These are phyloP conservation scores for Nemania abortiva DNA, from an alignment of 2,329 filamentous ascomycete genomes.

Conservation along the genomic window DNA sequence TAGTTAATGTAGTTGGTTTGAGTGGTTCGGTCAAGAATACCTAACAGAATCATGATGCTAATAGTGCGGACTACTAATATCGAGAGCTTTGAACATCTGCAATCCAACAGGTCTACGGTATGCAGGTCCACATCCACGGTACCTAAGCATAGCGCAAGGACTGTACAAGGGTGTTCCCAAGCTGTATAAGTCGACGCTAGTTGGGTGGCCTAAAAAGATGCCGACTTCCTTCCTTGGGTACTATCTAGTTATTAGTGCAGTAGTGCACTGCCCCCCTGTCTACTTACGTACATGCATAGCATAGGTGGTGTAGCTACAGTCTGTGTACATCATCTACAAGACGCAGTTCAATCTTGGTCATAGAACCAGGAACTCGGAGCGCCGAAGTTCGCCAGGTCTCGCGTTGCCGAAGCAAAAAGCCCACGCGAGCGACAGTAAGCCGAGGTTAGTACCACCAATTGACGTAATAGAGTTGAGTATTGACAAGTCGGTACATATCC, in stretches of 20 bases:
- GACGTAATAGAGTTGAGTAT: slow-evolving; percentile 33
- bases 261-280: background rate
- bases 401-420: background rate
- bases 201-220: background rate
- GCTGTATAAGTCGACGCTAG: slow-evolving; percentile 16
- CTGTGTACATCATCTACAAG: background rate
- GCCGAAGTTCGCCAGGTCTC: background rate
- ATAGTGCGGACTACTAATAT: slow-evolving; percentile 7
- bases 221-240: background rate
- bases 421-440: background rate
- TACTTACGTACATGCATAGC: background rate
- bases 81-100: background rate
- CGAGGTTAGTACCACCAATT: slow-evolving; percentile 11
- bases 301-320: too few species aligned
- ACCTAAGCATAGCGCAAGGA: background rate
- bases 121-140: slow-evolving; percentile 14
- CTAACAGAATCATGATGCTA: background rate
- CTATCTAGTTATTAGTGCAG: background rate
- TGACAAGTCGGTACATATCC: background rate
- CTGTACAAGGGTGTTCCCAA: slow-evolving; percentile 6
- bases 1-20: slow-evolving; percentile 4
- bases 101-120: background rate
- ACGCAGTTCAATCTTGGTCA: background rate
- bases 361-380: background rate
- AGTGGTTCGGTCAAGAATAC: slow-evolving; percentile 20